Base-by-base conservation (phyloP, 148 eudicot genomes). In the Chenopodium album region DNA sequence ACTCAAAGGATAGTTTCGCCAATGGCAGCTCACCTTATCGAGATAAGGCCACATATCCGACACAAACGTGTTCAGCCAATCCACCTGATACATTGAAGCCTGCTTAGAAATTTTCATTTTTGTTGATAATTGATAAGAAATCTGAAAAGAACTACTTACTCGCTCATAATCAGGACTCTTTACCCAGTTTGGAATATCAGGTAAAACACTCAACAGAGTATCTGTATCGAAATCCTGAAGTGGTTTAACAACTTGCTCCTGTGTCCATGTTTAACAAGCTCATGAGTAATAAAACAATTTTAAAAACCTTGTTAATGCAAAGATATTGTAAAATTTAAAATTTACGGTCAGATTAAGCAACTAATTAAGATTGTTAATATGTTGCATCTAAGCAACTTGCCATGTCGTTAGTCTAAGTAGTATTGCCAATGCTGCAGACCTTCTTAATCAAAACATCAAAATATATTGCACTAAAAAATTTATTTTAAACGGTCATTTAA, bases 161-260 rank as follows among this genome's bases (percentile, higher is more conserved):
- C 98, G 86, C 37, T 93, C 98, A 87, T 91, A 95, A 83, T 95
- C 98, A 29, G 98, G 98, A 87, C 89, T 91, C 82, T 95, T 95
- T 62, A 95, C 87, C 98, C 98, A 95, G 31, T 85, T 60, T 60
- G 98, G 98, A 79, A 93, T 90, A 82, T 91, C 93, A 1, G 94
- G 93, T 77, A 92, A 66, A 23, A 95, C 67, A 75, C 90, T 92
- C 64, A 86, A 87, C 64, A 93, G 28, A 74, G 86, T 47, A 67
- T 50, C 78, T 17, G 84, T 60, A 85, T 93, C 97, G 71, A 90
- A 79, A 82, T 92, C 93, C 63, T 71, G 77, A 78, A 95, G 83
- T 29, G 93, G 89, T 80, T 81, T 90, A 34, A 84, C 52, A 76
- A 52, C 82, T 48, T 89, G 92, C 62, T 93, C 91, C 98, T 95